Percentiles rank a stretch among this genome's conserved stretches.
phyloP scores from a whole-genome alignment of 306 rosid species.

The Rosa chinensis region DNA sequence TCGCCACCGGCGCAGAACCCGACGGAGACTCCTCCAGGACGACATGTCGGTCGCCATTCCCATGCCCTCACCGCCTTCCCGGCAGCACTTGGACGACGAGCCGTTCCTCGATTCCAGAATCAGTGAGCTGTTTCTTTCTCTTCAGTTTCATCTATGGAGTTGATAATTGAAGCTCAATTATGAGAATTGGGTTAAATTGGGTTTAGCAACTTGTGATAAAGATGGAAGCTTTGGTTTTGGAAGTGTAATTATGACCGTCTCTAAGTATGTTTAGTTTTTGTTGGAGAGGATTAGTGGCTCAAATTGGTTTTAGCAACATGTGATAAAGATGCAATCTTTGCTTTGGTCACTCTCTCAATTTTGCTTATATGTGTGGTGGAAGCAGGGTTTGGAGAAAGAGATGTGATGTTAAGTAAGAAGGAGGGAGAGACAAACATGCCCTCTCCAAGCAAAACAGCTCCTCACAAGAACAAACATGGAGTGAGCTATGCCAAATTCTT shows the following conservation, averaged over 20 bases:
- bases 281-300: not conserved
- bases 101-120: slow-evolving; percentile 43
- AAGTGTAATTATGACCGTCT: not conserved
- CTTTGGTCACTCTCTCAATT: not conserved
- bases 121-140: slow-evolving; percentile 30
- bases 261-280: not conserved
- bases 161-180: not conserved
- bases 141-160: not conserved
- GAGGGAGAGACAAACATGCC: slow-evolving; percentile 45
- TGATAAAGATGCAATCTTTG: slow-evolving; percentile 1
- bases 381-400: slow-evolving; percentile 67
- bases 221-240: not conserved
- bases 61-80: slow-evolving; percentile 42
- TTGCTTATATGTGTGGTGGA: not conserved
- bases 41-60: slow-evolving; percentile 52
- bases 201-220: not conserved
- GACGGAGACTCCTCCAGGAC: slow-evolving; percentile 32
- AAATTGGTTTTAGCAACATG: not conserved
- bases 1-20: slow-evolving; percentile 39
- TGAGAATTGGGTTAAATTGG: not conserved
- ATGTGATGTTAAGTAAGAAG: slow-evolving; percentile 32
- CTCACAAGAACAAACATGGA: slow-evolving; percentile 44
- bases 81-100: slow-evolving; percentile 37
- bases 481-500: slow-evolving; percentile 44
- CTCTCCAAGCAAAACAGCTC: slow-evolving; percentile 35